A percentile compares a stretch with the other conserved stretches of the same genome.
phyloP scores from a whole-genome alignment of 345 rosid species.

The Tarenaya hassleriana region DNA sequence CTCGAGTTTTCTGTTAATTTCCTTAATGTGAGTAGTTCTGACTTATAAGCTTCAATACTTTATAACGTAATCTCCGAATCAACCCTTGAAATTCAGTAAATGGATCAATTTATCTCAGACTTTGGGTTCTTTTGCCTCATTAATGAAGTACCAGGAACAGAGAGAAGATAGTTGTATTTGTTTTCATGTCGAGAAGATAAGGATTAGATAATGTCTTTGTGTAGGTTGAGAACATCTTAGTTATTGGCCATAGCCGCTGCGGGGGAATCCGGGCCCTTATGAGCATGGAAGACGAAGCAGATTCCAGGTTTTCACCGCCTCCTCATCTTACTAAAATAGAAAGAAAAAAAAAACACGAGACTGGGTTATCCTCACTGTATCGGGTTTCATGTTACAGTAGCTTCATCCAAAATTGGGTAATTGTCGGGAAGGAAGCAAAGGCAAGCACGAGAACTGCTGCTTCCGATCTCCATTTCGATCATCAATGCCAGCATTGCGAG shows the following conservation, averaged over 20 bases:
- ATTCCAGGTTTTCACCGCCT: slow-evolving; percentile 50
- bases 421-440: slow-evolving; percentile 73
- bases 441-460: slow-evolving; percentile 56
- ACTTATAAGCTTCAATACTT: not conserved
- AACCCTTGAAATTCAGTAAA: not conserved
- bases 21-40: slow-evolving; percentile 52
- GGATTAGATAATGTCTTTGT: slow-evolving; percentile 35
- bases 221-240: slow-evolving; percentile 89
- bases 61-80: not conserved
- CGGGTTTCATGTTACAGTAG: slow-evolving; percentile 36
- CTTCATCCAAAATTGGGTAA: slow-evolving; percentile 80
- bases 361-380: slow-evolving; percentile 1
- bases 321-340: not conserved
- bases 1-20: slow-evolving; percentile 85
- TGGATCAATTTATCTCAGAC: not conserved
- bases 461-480: slow-evolving; percentile 63
- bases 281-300: slow-evolving; percentile 70
- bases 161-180: slow-evolving; percentile 33
- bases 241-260: slow-evolving; percentile 90
- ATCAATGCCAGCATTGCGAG: slow-evolving; percentile 87
- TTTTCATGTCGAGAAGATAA: slow-evolving; percentile 57
- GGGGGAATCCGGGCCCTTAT: slow-evolving; percentile 96
- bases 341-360: not conserved
- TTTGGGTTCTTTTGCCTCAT: not conserved
- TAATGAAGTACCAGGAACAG: no score